Evolutionary conservation across 2,329 filamentous ascomycete genomes (phyloP).

Genomic region (Chaetoscypha palmicola): DNA sequence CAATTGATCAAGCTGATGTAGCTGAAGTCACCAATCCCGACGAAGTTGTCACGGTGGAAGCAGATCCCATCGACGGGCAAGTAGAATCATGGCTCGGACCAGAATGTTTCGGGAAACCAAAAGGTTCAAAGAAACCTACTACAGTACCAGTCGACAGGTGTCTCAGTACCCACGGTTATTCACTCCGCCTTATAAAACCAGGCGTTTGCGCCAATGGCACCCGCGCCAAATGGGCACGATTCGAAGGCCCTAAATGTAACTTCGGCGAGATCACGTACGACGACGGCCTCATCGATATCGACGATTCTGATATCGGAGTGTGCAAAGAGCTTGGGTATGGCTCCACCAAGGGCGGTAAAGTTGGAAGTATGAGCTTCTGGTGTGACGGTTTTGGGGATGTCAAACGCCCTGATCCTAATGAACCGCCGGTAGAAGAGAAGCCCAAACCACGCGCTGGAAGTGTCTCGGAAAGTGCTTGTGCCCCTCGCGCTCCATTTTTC

Average conservation of each 20-base stretch:
- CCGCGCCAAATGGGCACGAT: slow-evolving; percentile 12
- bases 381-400: slow-evolving; percentile 13
- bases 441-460: slow-evolving; percentile 7
- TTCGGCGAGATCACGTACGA: slow-evolving; percentile 4
- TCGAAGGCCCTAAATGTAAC: slow-evolving; percentile 13
- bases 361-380: slow-evolving; percentile 15
- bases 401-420: slow-evolving; percentile 8
- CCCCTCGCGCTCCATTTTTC: slow-evolving; percentile 3
- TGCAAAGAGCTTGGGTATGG: slow-evolving; percentile 1
- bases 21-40: too few species aligned
- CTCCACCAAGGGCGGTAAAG: neutral
- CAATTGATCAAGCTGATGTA: too few species aligned
- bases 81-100: neutral
- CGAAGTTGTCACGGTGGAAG: too few species aligned
- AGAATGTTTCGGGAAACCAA: neutral
- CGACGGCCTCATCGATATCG: slow-evolving; percentile 10
- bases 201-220: slow-evolving; percentile 14
- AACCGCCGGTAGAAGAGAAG: slow-evolving; percentile 3
- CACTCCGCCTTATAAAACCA: slow-evolving; percentile 7
- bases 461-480: slow-evolving; percentile 9
- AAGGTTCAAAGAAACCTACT: neutral
- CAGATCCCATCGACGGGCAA: too few species aligned
- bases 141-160: slow-evolving; percentile 12
- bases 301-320: slow-evolving; percentile 11
- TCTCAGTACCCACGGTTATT: slow-evolving; percentile 3